Evolutionary conservation across 345 rosid species (phyloP), one percentile per base, ranked within the genome.

Genomic region (Triadica sebifera): DNA sequence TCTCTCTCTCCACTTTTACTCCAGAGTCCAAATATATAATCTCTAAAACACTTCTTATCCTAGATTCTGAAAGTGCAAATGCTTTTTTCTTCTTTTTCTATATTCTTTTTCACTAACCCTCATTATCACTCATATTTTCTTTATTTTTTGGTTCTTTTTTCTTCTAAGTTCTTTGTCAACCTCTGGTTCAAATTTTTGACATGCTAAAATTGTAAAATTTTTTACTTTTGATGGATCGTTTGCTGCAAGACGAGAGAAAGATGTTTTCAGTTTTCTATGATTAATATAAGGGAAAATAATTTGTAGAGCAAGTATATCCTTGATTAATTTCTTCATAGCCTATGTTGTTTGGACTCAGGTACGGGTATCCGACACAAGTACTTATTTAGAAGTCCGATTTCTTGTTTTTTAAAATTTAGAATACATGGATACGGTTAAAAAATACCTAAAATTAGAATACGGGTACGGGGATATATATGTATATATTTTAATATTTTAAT

Each of bases 61-160:
- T 34, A 61, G 65, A 37, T 61, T 64, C 46, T 66, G 19, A 16
- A 66, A 64, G 24, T 43, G 29, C 61, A 57, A 20, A 57, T 55
- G 8, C 59, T n/a, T 55, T n/a, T n/a, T 55, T 25, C 59, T n/a
- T 55, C 8, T n/a, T 55, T 25, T 20, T 24, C 9, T 57, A 20
- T n/a, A 57, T 22, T 57, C 10, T 57, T 57, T 6, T 52, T 12
- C 61, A 43, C 1, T 6, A 43, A 43, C 17, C 34, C 41, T 29
- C 41, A 60, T 11, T 60, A 19, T 25, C 64, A 60, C 7, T 57
- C 16, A 60, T 25, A 25, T 25, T 29, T 11, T 60, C 64, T 60
- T 9, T 29, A 57, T 22, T 25, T 60, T 25, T 60, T 29, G 17
- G 5, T 25, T 29, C 41, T 12, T 60, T 60, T n/a, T 60, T 13